These are phyloP conservation scores for Saururus chinensis DNA, from an alignment of 164 flowering plant genomes.

Conservation along the genomic window DNA sequence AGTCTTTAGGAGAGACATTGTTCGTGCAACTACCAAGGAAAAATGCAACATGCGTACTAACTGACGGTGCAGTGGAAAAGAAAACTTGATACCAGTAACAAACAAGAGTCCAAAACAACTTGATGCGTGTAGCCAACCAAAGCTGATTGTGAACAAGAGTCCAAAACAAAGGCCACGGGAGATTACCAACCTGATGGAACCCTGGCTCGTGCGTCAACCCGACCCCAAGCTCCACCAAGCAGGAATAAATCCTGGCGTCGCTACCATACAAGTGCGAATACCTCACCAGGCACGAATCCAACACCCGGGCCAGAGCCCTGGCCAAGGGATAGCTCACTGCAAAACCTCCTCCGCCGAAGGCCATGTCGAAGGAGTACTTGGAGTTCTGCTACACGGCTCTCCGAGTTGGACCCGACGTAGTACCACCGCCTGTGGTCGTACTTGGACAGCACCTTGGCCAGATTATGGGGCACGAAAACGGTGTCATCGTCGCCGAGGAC, in stretches of 20 bases:
- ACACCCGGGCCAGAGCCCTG: conserved; percentile 44
- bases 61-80: neutral
- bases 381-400: conserved; percentile 55
- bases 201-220: conserved; percentile 73
- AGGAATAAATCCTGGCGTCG: conserved; percentile 58
- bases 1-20: too few relatives aligned
- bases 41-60: too few relatives aligned
- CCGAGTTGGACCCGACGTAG: conserved; percentile 62
- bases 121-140: too few relatives aligned
- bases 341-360: conserved; percentile 89
- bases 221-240: conserved; percentile 88
- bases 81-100: too few relatives aligned
- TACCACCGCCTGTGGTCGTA: conserved; percentile 61
- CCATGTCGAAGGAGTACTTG: conserved; percentile 63
- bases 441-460: conserved; percentile 46
- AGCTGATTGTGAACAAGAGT: too few relatives aligned
- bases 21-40: too few relatives aligned
- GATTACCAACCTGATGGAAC: conserved; percentile 71
- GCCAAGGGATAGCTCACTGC: conserved; percentile 66
- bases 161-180: too few relatives aligned
- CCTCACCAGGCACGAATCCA: conserved; percentile 68
- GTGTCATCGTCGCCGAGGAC: conserved; percentile 94
- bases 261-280: conserved; percentile 78
- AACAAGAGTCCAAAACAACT: too few relatives aligned
- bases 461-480: conserved; percentile 27